A percentile compares a stretch with the other conserved stretches of the same genome.
Evolutionary conservation across 75 land plant species (phyloP).

Genomic region (Isoetes taiwanensis): DNA sequence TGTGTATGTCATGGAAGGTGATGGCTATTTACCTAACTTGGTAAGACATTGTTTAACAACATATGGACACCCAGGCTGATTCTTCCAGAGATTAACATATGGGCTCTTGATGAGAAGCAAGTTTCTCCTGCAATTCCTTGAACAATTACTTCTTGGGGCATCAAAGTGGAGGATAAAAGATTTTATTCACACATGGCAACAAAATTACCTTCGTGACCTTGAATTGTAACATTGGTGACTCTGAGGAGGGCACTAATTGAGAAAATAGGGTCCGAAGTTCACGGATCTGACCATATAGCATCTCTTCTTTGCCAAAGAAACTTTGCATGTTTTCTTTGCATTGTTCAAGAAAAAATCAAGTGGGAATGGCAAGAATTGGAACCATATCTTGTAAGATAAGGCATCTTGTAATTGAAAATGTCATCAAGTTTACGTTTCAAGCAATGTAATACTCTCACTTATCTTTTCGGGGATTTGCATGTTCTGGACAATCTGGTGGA

Average conservation of each 20-base stretch:
- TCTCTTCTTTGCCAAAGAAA: conserved; percentile 46
- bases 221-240: conserved; percentile 46
- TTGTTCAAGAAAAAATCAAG: conserved; percentile 59
- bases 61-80: conserved; percentile 26
- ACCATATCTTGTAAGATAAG: too few species aligned
- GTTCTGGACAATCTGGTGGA: too few species aligned
- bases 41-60: conserved; percentile 46
- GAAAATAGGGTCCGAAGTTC: conserved; percentile 56
- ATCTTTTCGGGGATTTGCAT: too few species aligned
- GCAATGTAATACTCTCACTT: too few species aligned
- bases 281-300: conserved; percentile 54
- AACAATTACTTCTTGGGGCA: conserved; percentile 26
- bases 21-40: conserved; percentile 45
- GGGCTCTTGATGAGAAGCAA: conserved; percentile 56
- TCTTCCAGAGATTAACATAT: conserved; percentile 10
- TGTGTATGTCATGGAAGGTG: conserved; percentile 30
- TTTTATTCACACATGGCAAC: conserved; percentile 61
- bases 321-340: conserved; percentile 68
- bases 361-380: conserved; percentile 92
- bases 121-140: conserved; percentile 73
- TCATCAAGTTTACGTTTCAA: too few species aligned
- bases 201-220: conserved; percentile 49
- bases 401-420: too few species aligned
- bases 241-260: conserved; percentile 73
- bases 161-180: conserved; percentile 62